Base-by-base conservation (phyloP, 306 rosid species). In the Pterocarpus santalinus region DNA sequence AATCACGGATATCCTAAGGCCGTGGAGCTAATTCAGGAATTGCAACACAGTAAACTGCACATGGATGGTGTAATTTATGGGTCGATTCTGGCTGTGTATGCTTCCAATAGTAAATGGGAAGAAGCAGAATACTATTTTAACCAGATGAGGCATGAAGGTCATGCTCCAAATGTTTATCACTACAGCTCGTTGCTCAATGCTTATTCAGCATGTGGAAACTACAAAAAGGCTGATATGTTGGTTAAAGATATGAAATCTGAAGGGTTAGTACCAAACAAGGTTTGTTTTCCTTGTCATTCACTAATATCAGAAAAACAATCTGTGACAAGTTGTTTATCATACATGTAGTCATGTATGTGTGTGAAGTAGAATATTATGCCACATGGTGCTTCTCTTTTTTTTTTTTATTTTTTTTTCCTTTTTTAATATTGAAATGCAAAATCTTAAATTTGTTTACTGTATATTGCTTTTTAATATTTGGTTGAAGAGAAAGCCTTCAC, bases 231-330 rank as follows among this genome's bases (percentile, higher is more conserved):
- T 53, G 90, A 91, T 82, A 76, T 33, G 65, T 73, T 95, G 86
- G 65, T 95, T 79, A 91, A 85, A 78, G 83, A 91, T 81, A 93
- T 95, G 95, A 89, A 88, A 90, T 90, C 87, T 69, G 92, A 84
- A 69, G 97, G 92, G 90, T 84, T 95, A 93, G 92, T 87, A 85
- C 97, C 97, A 75, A 95, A 95, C 83, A 91, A 95, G 97, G 97
- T 95, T 91, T 88, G 97, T 92, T 88, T 85, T 89, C 80, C 79
- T 73, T 76, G 82, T 82, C 83, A 73, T 72, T 77, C 33, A 63
- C 64, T 7, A 63, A 68, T n/a, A 46, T 33, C 33, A 47, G 47
- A 62, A 70, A 32, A 22, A 49, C n/a, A 22, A n/a, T 30, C 55
- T 15, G 28, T 58, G 30, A 28, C 12, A 30, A 38, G 35, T 72